Conservation (phyloP, 2,329 filamentous ascomycete species). For the Apiospora malaysiana region DNA sequence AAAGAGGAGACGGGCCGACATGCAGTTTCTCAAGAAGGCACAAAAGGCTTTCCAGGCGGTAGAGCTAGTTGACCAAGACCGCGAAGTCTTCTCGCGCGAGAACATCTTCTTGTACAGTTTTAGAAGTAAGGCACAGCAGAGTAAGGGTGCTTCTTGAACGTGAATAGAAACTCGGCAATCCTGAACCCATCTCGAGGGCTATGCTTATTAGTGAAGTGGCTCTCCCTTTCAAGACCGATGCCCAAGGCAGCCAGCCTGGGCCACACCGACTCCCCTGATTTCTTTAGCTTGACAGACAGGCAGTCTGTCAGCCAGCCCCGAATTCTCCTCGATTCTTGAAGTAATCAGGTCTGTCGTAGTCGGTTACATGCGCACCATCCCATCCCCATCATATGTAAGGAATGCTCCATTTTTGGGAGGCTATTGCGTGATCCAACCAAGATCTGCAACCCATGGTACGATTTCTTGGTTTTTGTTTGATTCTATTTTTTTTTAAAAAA, state of each 20-base stretch:
- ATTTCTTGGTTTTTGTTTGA: background rate
- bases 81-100: conserved; percentile 61
- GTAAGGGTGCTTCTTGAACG: conserved; percentile 9
- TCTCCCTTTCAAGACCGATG: background rate
- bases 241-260: background rate
- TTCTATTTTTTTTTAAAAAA: background rate
- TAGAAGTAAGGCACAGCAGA: conserved; percentile 42
- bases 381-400: background rate
- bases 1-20: conserved; percentile 81
- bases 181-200: background rate
- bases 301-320: background rate
- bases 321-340: background rate
- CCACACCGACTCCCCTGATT: conserved; percentile 4
- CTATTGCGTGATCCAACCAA: conserved; percentile 8
- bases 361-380: background rate
- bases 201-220: conserved; percentile 1
- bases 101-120: conserved; percentile 67
- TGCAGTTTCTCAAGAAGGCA: conserved; percentile 75
- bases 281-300: background rate
- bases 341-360: background rate
- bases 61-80: conserved; percentile 67
- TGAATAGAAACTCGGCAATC: conserved; percentile 1
- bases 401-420: conserved; percentile 6
- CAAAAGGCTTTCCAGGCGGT: conserved; percentile 69
- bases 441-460: background rate